Evolutionary conservation across 2,329 filamentous ascomycete species (phyloP).

Genomic region (Phialophora chinensis): DNA sequence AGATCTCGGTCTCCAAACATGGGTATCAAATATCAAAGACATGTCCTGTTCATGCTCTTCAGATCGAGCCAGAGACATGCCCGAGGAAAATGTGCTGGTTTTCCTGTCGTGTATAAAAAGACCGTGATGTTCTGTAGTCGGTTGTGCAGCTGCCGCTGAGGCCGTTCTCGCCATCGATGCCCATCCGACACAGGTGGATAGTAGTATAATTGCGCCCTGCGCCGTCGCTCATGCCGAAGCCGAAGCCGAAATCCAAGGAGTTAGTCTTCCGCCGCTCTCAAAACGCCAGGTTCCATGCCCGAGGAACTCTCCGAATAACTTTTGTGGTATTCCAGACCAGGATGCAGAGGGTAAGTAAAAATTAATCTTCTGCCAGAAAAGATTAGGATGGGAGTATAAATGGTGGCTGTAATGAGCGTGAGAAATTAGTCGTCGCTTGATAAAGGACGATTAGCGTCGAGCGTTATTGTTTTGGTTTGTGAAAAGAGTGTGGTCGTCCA

Average conservation of each 20-base stretch:
- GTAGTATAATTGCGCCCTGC: constrained; percentile 9
- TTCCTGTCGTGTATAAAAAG: constrained; percentile 2
- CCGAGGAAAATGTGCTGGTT: constrained; percentile 1
- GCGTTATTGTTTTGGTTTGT: not conserved
- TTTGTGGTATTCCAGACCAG: constrained; percentile 34
- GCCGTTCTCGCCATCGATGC: not conserved
- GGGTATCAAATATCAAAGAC: constrained; percentile 17
- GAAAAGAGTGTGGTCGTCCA: constrained; percentile 29
- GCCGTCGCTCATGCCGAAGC: constrained; percentile 20
- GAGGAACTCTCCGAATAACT: constrained; percentile 20
- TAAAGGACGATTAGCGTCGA: constrained; percentile 31
- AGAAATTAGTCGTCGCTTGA: constrained; percentile 32
- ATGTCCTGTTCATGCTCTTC: not conserved
- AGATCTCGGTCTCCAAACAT: constrained; percentile 7
- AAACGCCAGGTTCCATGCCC: constrained; percentile 13
- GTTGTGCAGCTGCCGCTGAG: not conserved
- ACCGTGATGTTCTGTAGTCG: constrained; percentile 13
- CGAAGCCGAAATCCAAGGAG: not conserved
- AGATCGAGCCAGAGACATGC: not conserved
- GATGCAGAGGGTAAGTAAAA: constrained; percentile 30
- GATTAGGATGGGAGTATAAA: constrained; percentile 24
- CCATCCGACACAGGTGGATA: not conserved
- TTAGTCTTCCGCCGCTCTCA: not conserved
- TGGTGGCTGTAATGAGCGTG: constrained; percentile 17
- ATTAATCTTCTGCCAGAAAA: constrained; percentile 37